Conservation (phyloP, 257 asterid species). For the Datura wrightii region DNA sequence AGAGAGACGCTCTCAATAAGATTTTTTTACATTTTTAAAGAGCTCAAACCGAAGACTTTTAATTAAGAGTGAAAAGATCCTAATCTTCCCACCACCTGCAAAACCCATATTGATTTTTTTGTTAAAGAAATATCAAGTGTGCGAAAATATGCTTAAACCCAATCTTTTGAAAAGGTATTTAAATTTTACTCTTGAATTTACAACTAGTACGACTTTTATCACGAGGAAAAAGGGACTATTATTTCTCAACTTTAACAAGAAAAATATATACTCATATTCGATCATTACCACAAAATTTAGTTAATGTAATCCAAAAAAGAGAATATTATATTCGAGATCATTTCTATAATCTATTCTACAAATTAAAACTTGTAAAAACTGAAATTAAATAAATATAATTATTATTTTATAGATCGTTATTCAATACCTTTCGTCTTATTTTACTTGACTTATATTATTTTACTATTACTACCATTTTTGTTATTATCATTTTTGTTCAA, state of each 20-base stretch:
- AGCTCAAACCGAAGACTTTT: too few relatives aligned
- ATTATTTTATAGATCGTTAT: not conserved
- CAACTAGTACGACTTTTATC: too few relatives aligned
- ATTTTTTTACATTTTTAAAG: not conserved
- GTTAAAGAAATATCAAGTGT: not conserved
- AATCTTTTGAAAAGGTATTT: not conserved
- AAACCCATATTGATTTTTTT: not conserved
- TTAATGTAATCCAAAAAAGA: not conserved
- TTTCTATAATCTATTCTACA: too few relatives aligned
- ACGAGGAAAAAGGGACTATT: too few relatives aligned
- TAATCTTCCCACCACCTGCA: not conserved
- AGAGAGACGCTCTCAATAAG: fast-evolving
- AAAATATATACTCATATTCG: not conserved
- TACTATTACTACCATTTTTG: too few relatives aligned
- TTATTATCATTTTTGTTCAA: too few relatives aligned
- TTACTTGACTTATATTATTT: too few relatives aligned
- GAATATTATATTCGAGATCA: not conserved
- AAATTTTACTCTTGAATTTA: not conserved
- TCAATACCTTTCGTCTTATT: not conserved
- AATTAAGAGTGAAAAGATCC: not conserved
- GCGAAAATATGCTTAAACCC: not conserved
- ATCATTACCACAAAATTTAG: not conserved
- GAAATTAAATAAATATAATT: not conserved
- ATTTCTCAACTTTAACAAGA: too few relatives aligned
- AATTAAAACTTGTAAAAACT: not conserved